Percentiles rank a stretch among this genome's conserved stretches.
Evolutionary conservation across 2,329 filamentous ascomycete species (phyloP).

Genomic region (Neofusicoccum umdonicola): DNA sequence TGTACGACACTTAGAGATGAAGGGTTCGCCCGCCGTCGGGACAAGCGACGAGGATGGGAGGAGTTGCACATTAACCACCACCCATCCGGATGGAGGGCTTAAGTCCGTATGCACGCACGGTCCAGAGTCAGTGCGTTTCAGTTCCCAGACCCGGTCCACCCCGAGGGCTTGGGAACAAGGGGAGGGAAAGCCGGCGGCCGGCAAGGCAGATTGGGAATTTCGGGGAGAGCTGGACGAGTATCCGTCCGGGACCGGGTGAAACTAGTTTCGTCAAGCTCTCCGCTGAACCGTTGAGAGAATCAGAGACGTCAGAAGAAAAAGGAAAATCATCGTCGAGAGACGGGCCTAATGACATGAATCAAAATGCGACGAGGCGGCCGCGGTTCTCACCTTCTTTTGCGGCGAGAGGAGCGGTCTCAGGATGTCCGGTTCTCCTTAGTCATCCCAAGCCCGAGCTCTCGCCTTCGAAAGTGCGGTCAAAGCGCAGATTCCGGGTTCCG

Average conservation of each 20-base stretch:
- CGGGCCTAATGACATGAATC: not conserved
- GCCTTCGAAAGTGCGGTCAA: constrained; percentile 13
- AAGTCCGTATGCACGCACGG: constrained; percentile 14
- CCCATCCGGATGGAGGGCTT: not conserved
- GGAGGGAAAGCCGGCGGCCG: not conserved
- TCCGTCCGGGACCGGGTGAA: not conserved
- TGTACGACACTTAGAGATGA: not conserved
- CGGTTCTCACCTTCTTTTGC: not conserved
- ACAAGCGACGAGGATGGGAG: constrained; percentile 2
- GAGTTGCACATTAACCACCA: constrained; percentile 4
- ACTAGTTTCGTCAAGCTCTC: not conserved
- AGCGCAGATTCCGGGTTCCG: constrained; percentile 11
- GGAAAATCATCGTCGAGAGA: not conserved
- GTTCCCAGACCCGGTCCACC: constrained; percentile 6
- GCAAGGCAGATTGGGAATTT: constrained; percentile 10
- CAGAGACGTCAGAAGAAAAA: not conserved
- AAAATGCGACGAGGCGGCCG: not conserved
- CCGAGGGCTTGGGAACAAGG: constrained; percentile 6
- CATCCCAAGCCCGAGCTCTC: not conserved
- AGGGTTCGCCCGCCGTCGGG: not conserved
- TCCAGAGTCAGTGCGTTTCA: constrained; percentile 5
- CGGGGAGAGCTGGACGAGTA: not conserved
- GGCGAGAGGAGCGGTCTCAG: not conserved
- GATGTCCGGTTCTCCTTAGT: not conserved
- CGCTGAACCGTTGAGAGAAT: not conserved